phyloP scores from a whole-genome alignment of 768 basidiomycete species.

The Melanogaster broomeanus region DNA sequence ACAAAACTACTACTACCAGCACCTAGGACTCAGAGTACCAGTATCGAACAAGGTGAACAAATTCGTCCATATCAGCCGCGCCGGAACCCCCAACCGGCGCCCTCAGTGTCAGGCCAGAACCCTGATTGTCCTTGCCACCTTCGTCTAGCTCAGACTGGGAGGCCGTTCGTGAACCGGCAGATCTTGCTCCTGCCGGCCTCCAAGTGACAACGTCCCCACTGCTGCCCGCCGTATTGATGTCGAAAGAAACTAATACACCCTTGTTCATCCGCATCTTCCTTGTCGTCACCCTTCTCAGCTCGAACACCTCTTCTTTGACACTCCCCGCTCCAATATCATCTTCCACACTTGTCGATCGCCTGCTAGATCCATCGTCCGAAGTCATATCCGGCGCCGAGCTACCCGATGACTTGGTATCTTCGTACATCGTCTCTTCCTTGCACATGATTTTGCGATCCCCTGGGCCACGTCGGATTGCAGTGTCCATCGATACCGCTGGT shows the following conservation, averaged over 20 bases:
- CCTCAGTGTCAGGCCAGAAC: constrained; percentile 17
- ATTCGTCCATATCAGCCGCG: constrained; percentile 46
- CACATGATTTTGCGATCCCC: neutral
- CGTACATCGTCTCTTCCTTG: constrained; percentile 4
- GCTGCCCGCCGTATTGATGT: constrained; percentile 10
- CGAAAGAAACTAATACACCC: constrained; percentile 42
- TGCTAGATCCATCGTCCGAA: constrained; percentile 20
- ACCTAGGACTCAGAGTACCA: too few species aligned
- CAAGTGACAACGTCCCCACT: neutral
- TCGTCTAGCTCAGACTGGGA: neutral
- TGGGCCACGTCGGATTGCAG: neutral
- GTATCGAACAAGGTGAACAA: constrained; percentile 43
- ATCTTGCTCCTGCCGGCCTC: neutral
- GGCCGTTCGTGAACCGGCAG: constrained; percentile 4
- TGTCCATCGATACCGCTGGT: neutral
- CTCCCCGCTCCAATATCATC: constrained; percentile 15
- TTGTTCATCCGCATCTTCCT: constrained; percentile 53
- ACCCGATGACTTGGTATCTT: constrained; percentile 20
- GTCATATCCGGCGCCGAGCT: constrained; percentile 28
- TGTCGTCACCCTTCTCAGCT: constrained; percentile 48
- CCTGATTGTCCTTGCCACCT: constrained; percentile 10
- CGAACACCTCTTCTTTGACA: constrained; percentile 37
- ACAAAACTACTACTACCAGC: too few species aligned
- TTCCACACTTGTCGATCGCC: constrained; percentile 24
- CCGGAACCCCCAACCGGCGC: constrained; percentile 40